A percentile compares a stretch with the other conserved stretches of the same genome.
phyloP scores from a whole-genome alignment of 306 rosid species.

The Datisca glomerata region DNA sequence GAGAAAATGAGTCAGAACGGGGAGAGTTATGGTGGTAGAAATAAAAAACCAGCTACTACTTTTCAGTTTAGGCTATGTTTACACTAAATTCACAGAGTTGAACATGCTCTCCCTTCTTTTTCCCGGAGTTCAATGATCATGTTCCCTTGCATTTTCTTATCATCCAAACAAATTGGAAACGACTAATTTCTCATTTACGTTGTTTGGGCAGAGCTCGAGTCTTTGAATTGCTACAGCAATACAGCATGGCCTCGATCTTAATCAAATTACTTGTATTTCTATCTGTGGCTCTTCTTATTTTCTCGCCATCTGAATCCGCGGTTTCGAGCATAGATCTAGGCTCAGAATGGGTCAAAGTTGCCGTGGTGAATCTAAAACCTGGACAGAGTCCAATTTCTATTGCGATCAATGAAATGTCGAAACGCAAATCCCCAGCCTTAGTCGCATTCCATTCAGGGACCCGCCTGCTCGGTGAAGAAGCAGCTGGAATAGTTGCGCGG shows the following conservation, averaged over 20 bases:
- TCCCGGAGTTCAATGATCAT: background rate
- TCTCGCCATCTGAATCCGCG: constrained; percentile 69
- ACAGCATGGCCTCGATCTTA: constrained; percentile 45
- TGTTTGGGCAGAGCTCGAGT: constrained; percentile 26
- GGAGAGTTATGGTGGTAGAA: background rate
- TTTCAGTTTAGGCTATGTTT: no score
- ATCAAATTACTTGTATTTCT: constrained; percentile 35
- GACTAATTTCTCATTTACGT: constrained; percentile 3
- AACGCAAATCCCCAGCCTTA: constrained; percentile 75
- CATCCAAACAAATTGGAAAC: background rate
- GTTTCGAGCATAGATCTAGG: constrained; percentile 97
- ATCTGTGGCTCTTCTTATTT: constrained; percentile 19
- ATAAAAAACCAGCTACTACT: background rate
- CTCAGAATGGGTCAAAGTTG: constrained; percentile 77
- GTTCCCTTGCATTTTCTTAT: background rate
- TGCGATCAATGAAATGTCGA: constrained; percentile 95
- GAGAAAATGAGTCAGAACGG: background rate
- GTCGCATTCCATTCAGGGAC: constrained; percentile 73
- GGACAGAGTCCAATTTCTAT: constrained; percentile 87
- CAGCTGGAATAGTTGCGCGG: constrained; percentile 78
- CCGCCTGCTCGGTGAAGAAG: constrained; percentile 85
- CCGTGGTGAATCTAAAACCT: constrained; percentile 89
- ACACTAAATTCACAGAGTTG: no score
- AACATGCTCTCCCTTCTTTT: no score
- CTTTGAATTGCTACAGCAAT: constrained; percentile 8